Evolutionary conservation across 2,329 filamentous ascomycete species (phyloP).

Genomic region (Penicillium sp.): DNA sequence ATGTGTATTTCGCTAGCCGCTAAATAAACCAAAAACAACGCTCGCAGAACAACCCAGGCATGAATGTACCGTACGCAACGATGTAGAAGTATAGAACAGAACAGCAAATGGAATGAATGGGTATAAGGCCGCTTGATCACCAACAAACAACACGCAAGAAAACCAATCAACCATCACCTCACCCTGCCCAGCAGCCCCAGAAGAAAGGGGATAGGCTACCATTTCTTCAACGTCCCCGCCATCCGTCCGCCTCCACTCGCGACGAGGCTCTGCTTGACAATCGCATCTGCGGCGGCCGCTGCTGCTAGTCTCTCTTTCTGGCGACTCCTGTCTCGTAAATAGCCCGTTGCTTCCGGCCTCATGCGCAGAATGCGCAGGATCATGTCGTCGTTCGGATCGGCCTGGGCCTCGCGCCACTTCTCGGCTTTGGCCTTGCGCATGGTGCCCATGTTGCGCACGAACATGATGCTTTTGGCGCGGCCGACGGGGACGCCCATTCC

Average conservation of each 20-base stretch:
- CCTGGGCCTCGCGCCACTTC: constrained; percentile 90
- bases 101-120: too few species aligned
- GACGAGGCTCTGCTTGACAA: constrained; percentile 85
- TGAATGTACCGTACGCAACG: too few species aligned
- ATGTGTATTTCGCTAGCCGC: too few species aligned
- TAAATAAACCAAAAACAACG: too few species aligned
- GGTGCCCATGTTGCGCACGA: constrained; percentile 87
- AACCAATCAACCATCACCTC: too few species aligned
- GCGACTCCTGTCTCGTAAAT: constrained; percentile 83
- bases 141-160: too few species aligned
- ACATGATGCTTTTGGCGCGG: constrained; percentile 72
- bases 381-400: constrained; percentile 97
- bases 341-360: constrained; percentile 82
- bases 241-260: constrained; percentile 53
- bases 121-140: too few species aligned
- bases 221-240: constrained; percentile 40
- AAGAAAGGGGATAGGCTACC: constrained; percentile 4
- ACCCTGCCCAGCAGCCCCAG: too few species aligned
- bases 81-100: too few species aligned
- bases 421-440: constrained; percentile 96
- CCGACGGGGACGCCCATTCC: constrained; percentile 48
- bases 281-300: constrained; percentile 84
- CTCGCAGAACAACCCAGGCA: too few species aligned
- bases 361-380: constrained; percentile 92
- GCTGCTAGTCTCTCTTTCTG: constrained; percentile 93